Base-by-base conservation (phyloP, 164 flowering plant species). In the Berberis vulgaris region DNA sequence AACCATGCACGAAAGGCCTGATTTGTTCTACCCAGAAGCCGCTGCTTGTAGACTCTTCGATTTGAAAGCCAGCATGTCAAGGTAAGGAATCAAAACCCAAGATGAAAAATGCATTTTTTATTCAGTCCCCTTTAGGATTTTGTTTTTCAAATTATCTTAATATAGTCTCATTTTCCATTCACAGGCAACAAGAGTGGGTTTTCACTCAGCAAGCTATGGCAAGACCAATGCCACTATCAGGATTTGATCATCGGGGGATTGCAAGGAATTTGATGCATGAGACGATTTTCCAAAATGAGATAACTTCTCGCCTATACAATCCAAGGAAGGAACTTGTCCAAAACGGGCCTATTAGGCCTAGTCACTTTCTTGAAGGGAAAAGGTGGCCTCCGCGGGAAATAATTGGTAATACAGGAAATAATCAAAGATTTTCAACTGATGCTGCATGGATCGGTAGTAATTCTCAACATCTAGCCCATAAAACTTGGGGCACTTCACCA, bases 321-420 rank as follows among this genome's bases (percentile, higher is more conserved):
- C 38, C 43, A 5, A 65, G 65, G 44, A 55, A 60, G 9, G 67
- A 64, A 7, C 41, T 66, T 7, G 54, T 45, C 41, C 45, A 65
- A 6, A 65, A 66, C 62, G 72, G 65, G 54, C 74, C 80, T 7
- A 59, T 72, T 45, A 74, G 72, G 43, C 67, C 77, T 1, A 67
- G 69, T 66, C 68, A 64, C 43, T 72, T 73, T 67, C 71, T 73
- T 3, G 83, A 76, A 63, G 81, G 77, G 49, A 72, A 75, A 67
- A 72, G 58, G 67, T 77, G 80, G 85, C 77, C 77, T 45, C 74
- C 77, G 1, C 59, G 56, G 0, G 72, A 72, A 58, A 45, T 64
- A 59, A 46, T 69, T n/a, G 45, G 53, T 13, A 66, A 54, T 49
- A 70, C 61, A 53, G 59, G 61, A 64, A 63, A 57, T 41, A 13